phyloP scores from a whole-genome alignment of 176 grass and related monocot species.

The Lolium multiflorum region DNA sequence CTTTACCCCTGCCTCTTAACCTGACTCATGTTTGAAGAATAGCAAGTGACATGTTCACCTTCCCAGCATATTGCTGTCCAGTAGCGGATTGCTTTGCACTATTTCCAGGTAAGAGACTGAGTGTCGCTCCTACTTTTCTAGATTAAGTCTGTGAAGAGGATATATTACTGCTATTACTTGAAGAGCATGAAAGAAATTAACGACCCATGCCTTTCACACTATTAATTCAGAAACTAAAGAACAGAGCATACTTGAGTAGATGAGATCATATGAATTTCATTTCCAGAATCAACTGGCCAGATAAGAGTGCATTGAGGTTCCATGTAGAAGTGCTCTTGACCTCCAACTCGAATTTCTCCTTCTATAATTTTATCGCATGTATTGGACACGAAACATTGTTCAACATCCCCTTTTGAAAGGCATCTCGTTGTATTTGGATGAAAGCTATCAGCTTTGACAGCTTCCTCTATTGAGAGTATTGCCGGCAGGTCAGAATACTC shows the following conservation, averaged over 20 bases:
- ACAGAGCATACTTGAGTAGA: constrained; percentile 84
- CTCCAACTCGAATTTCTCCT: constrained; percentile 79
- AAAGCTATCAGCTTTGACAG: constrained; percentile 73
- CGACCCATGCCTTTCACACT: background rate
- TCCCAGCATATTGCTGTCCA: background rate
- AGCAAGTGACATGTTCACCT: background rate
- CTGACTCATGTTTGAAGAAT: background rate
- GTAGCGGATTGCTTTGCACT: constrained; percentile 2
- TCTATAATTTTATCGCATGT: constrained; percentile 72
- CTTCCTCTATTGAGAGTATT: constrained; percentile 88
- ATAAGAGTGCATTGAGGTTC: constrained; percentile 84
- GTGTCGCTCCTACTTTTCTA: constrained; percentile 5
- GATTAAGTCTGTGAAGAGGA: background rate
- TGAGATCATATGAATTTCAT: constrained; percentile 99
- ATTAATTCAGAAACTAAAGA: constrained; percentile 35
- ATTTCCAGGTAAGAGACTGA: constrained; percentile 12
- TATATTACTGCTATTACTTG: background rate
- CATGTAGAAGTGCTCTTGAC: constrained; percentile 99
- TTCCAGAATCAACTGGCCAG: constrained; percentile 94
- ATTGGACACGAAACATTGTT: constrained; percentile 69
- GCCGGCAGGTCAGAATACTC: constrained; percentile 85
- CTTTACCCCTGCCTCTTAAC: constrained; percentile 1
- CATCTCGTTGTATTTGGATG: constrained; percentile 77
- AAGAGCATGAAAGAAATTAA: background rate
- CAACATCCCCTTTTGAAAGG: constrained; percentile 80